Evolutionary conservation across 1,284 basidiomycete genomes (phyloP).

Genomic region (Pseudozyma pruni): DNA sequence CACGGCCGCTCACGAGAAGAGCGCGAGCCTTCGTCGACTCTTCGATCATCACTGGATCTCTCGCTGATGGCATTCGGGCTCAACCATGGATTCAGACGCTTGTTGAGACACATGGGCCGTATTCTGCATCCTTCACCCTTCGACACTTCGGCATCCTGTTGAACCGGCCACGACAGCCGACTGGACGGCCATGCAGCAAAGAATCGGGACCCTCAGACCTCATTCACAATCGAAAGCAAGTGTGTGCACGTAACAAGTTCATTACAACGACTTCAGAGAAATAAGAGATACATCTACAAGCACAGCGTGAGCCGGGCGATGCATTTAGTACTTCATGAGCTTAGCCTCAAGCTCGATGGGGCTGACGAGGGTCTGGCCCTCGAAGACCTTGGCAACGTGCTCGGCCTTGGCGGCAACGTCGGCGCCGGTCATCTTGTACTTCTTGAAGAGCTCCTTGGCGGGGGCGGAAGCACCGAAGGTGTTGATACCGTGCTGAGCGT

Average conservation of each 20-base stretch:
- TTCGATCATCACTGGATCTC: too few relatives aligned
- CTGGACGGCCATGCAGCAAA: too few relatives aligned
- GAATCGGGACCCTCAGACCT: too few relatives aligned
- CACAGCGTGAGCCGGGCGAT: neutral
- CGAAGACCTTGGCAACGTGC: conserved; percentile 88
- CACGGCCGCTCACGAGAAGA: too few relatives aligned
- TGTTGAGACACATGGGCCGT: too few relatives aligned
- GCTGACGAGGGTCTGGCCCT: conserved; percentile 80
- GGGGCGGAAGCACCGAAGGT: conserved; percentile 82
- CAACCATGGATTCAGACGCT: too few relatives aligned
- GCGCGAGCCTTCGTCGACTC: too few relatives aligned
- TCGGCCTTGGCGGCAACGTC: conserved; percentile 81
- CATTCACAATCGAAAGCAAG: too few relatives aligned
- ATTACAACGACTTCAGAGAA: neutral
- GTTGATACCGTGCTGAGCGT: conserved; percentile 62
- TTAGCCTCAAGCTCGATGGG: conserved; percentile 72
- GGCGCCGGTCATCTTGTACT: conserved; percentile 68
- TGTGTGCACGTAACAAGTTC: neutral
- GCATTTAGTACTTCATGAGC: conserved; percentile 39
- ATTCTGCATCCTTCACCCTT: too few relatives aligned
- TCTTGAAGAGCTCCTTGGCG: conserved; percentile 83
- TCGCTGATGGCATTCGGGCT: too few relatives aligned
- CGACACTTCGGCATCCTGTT: too few relatives aligned
- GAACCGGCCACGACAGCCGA: too few relatives aligned
- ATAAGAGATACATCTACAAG: conserved; percentile 11